Evolutionary conservation across 306 rosid species (phyloP), one percentile per base, ranked within the genome.

Genomic region (Acacia acuminata): DNA sequence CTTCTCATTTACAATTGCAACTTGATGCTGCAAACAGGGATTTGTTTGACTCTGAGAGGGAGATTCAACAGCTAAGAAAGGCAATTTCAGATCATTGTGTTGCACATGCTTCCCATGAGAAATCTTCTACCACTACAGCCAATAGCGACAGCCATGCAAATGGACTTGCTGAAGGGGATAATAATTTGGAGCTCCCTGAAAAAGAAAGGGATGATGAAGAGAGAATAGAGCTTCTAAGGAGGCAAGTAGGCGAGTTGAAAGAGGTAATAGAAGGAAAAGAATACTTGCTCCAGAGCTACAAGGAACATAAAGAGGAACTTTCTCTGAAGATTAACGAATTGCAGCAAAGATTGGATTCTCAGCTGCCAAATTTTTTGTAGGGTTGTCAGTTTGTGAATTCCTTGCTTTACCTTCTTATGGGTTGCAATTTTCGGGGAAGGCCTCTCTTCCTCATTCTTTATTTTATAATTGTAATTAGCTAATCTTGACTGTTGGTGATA

Each of bases 321-420:
- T 85, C 93, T 3, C 16, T 88, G 86, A 93, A 93, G 85, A 79
- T 92, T 75, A 93, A 86, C 80, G 98, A 93, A 75, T 87, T 96
- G 92, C 98, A 93, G 90, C 96, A 84, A 82, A 92, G 91, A 90
- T 75, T 96, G 85, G 97, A 93, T 82, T 93, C 91, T 82, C 99
- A 96, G 88, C 90, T 93, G 80, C 99, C 93, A 64, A 92, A 87
- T 87, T 92, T 96, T 91, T 93, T 92, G 93, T 96, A 96, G 94
- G 84, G 86, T 63, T 71, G 79, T 83, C 72, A 43, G 85, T 79
- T 82, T 87, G 97, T 95, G 94, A 84, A 88, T 92, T 85, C 91
- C 84, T 81, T 72, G 72, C 55, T 78, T 76, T 32, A 34, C 80
- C 25, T 72, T 79, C 77, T 73, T 88, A 79, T 69, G 79, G 81